Base-by-base conservation (phyloP, 2,329 filamentous ascomycete species). In the Aphanoascus verrucosus region DNA sequence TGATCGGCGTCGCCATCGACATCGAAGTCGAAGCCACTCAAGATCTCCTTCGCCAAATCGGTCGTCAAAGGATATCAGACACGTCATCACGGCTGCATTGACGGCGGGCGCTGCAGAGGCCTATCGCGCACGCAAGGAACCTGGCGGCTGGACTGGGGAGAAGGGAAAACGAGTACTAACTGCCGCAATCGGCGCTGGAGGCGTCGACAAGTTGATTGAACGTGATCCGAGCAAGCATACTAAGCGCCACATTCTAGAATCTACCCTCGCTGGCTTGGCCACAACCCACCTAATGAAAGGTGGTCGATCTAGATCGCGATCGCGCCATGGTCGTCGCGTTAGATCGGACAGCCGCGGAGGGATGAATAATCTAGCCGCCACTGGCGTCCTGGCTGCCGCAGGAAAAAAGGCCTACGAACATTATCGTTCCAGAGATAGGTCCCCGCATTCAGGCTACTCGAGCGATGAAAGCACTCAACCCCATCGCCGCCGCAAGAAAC, bases 161-260 rank as follows among this genome's bases (percentile, higher is more conserved):
- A 96, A 96, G 72, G 88, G 89, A 60, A 93, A 89, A 74, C 88
- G 91, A 50, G 81, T 97, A 56, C 79, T 94, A 47, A 96, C 91
- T 19, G 90, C 89, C 46, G 91, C 91, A 35, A 69, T 83, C 23
- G 85, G 88, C 70, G 89, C 91, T 56, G 91, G 87, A 60, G 86
- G 88, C 55, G 85, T 95, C 57, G 88, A 96, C 67, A 82, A 83
- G 7, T 78, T 89, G 41, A 75, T 84, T 54, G 81, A 83, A 60
- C 74, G 74, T 49, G 78, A 89, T 15, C 78, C 83, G 5, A 75
- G 77, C 61, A 83, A 87, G 66, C 84, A 89, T 72, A 72, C 72
- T 59, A 94, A 89, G 71, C 81, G 88, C 46, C 86, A 93, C 62
- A 78, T 95, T 53, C 77, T 89, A 40, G 88, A 94, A 67, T 87